Conservation (phyloP, 257 asterid species). For the Scutellaria minor region DNA sequence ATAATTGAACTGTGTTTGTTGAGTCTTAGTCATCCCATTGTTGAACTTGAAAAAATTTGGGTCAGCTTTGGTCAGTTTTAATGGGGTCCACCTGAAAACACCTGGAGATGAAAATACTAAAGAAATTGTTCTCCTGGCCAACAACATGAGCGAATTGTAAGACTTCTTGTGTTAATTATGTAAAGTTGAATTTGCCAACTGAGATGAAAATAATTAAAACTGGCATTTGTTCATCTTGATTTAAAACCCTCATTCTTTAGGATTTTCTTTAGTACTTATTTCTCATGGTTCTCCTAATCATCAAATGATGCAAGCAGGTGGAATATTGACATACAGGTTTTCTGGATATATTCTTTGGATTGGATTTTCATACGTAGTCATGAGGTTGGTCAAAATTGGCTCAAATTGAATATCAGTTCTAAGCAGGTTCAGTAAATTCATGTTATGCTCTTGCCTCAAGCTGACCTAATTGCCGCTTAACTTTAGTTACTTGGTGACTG, state of each 20-base stretch:
- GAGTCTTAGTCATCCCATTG: background rate
- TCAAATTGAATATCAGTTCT: background rate
- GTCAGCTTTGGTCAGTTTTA: background rate
- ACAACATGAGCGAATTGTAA: background rate
- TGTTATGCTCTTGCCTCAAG: conserved; percentile 1
- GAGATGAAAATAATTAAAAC: background rate
- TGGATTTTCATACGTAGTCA: background rate
- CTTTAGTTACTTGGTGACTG: conserved; percentile 1
- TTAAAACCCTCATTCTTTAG: too few relatives aligned
- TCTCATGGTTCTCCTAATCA: background rate
- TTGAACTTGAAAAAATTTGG: background rate
- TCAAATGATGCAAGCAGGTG: background rate
- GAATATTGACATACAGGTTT: background rate
- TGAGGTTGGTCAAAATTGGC: background rate
- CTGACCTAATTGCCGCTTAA: background rate
- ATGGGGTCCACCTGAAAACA: background rate
- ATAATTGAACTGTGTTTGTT: background rate
- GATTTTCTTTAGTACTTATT: too few relatives aligned
- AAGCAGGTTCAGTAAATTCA: background rate
- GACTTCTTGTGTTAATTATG: background rate
- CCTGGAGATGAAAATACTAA: background rate
- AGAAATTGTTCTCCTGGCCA: background rate
- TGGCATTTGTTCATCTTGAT: too few relatives aligned
- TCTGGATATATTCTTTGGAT: conserved; percentile 2
- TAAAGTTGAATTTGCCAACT: background rate